phyloP scores from a whole-genome alignment of 2,329 filamentous ascomycete species.

The Diaporthe eres region DNA sequence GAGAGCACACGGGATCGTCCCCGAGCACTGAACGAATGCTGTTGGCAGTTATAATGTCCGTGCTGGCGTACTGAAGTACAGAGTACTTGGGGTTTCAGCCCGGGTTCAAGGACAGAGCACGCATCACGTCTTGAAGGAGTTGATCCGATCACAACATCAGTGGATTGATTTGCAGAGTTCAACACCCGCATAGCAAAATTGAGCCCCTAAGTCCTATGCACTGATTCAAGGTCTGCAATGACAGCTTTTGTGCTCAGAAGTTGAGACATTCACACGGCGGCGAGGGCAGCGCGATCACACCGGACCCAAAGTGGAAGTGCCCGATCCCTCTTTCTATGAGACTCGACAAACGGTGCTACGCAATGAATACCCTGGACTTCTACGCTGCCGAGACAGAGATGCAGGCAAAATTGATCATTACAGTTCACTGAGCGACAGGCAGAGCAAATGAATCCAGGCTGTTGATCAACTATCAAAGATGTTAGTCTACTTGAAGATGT shows the following conservation, averaged over 20 bases:
- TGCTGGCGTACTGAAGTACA: no score
- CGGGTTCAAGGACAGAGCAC: neutral
- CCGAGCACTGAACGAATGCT: neutral
- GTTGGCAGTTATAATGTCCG: neutral
- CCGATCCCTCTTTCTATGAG: no score
- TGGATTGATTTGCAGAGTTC: neutral
- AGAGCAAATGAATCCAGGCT: conserved; percentile 12
- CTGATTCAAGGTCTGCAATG: neutral
- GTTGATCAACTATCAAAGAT: conserved; percentile 32
- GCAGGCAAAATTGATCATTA: neutral
- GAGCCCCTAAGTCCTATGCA: no score
- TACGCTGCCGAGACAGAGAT: neutral
- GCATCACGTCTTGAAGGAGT: neutral
- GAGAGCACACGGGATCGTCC: neutral
- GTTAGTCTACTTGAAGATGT: conserved; percentile 33
- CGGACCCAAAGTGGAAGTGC: neutral
- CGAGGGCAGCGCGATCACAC: neutral
- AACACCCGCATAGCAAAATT: neutral
- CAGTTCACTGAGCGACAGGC: neutral
- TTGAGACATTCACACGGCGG: neutral
- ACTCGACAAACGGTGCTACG: neutral
- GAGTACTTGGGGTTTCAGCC: neutral
- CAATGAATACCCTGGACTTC: neutral
- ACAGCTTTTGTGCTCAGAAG: neutral
- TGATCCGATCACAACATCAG: neutral